phyloP scores from a whole-genome alignment of 148 eudicot species.

The Limonium bicolor region DNA sequence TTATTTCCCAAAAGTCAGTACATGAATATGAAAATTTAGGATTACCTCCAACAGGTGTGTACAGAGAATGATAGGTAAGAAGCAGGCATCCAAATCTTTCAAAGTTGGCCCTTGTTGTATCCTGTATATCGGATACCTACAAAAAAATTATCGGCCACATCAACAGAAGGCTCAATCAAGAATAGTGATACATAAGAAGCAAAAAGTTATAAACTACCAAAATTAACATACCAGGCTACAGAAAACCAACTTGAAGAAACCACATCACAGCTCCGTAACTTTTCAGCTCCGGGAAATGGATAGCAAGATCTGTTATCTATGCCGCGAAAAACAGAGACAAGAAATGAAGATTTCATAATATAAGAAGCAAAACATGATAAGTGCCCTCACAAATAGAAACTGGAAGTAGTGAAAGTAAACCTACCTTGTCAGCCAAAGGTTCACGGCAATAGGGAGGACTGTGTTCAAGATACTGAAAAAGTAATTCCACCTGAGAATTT shows the following conservation, averaged over 20 bases:
- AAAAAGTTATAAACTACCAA: too few species aligned
- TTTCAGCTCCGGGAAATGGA: constrained; percentile 32
- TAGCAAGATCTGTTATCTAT: constrained; percentile 37
- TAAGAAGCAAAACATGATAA: background rate
- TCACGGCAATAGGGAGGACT: constrained; percentile 41
- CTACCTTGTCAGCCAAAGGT: constrained; percentile 53
- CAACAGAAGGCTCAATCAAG: background rate
- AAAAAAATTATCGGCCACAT: background rate
- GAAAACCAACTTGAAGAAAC: constrained; percentile 63
- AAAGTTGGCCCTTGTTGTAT: constrained; percentile 46
- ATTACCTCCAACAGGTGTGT: constrained; percentile 24
- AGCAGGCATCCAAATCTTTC: constrained; percentile 55
- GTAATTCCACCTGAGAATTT: constrained; percentile 19
- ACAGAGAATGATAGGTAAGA: constrained; percentile 59
- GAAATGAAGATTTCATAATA: background rate
- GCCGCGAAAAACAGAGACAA: background rate
- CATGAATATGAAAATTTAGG: background rate
- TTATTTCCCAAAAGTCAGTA: background rate
- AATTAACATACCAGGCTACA: constrained; percentile 53
- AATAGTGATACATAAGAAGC: background rate
- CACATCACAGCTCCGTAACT: constrained; percentile 54
- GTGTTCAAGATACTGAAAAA: constrained; percentile 42
- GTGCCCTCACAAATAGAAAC: background rate
- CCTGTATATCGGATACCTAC: constrained; percentile 82
- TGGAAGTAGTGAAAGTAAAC: background rate